Conservation (phyloP, 1,284 basidiomycete species). For the Tilletia walkeri region DNA sequence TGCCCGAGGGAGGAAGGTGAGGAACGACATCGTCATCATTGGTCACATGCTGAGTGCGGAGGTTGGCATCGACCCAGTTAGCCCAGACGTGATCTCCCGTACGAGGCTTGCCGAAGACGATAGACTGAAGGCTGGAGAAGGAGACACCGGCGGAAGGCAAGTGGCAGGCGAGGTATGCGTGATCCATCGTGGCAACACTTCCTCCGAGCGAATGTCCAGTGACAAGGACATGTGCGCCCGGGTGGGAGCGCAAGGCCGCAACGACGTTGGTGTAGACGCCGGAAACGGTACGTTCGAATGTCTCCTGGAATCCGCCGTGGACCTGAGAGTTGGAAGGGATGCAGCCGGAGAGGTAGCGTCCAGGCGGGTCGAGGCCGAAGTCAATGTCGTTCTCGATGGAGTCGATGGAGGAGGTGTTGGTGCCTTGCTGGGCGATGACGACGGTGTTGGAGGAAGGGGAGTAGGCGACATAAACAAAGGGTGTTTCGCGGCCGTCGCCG, state of each 20-base stretch:
- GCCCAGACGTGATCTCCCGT: constrained; percentile 39
- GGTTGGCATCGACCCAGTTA: constrained; percentile 34
- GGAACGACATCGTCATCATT: constrained; percentile 41
- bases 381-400: constrained; percentile 39
- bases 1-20: constrained; percentile 30
- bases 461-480: constrained; percentile 37
- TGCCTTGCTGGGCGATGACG: constrained; percentile 37
- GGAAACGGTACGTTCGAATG: constrained; percentile 37
- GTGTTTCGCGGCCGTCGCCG: constrained; percentile 37
- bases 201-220: constrained; percentile 48
- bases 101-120: constrained; percentile 43
- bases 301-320: constrained; percentile 45
- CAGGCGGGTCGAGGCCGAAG: constrained; percentile 26
- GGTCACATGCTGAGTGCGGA: constrained; percentile 38
- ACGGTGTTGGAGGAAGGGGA: constrained; percentile 33
- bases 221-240: constrained; percentile 31
- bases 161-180: constrained; percentile 36
- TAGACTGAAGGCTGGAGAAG: constrained; percentile 26
- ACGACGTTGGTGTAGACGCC: constrained; percentile 33
- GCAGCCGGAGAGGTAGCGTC: constrained; percentile 30
- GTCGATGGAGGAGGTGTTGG: constrained; percentile 35
- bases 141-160: constrained; percentile 15
- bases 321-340: constrained; percentile 31
- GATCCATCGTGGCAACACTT: constrained; percentile 37
- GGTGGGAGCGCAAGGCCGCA: constrained; percentile 30